Conservation (phyloP, 2,329 filamentous ascomycete genomes). For the Colletotrichum eremochloae region DNA sequence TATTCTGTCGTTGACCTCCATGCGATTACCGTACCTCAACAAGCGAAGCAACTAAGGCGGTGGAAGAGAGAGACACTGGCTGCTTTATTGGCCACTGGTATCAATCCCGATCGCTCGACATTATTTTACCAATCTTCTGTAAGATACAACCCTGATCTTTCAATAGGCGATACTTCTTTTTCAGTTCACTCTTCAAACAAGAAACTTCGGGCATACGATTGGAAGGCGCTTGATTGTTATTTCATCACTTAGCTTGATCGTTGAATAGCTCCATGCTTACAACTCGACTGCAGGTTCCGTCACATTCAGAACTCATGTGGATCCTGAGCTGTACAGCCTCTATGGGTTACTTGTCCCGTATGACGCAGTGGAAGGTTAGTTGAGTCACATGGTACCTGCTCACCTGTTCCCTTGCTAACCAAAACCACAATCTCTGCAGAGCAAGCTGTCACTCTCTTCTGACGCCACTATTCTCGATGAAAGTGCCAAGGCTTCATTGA, state of each 20-base stretch:
- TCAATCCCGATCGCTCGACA: slow-evolving; percentile 81
- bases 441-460: slow-evolving; percentile 77
- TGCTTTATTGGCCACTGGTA: slow-evolving; percentile 83
- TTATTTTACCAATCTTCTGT: slow-evolving; percentile 86
- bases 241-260: background rate
- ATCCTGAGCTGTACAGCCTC: slow-evolving; percentile 92
- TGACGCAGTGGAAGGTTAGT: slow-evolving; percentile 97
- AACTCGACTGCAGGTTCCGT: slow-evolving; percentile 67
- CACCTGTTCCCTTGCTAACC: background rate
- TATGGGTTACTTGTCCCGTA: slow-evolving; percentile 94
- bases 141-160: background rate
- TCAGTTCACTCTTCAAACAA: background rate
- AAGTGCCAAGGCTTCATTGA: slow-evolving; percentile 72
- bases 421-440: slow-evolving; percentile 60
- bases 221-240: background rate
- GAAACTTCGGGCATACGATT: background rate
- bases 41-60: slow-evolving; percentile 70
- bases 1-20: slow-evolving; percentile 96
- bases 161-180: background rate
- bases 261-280: background rate
- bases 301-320: slow-evolving; percentile 96
- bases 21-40: slow-evolving; percentile 85
- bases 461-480: slow-evolving; percentile 70
- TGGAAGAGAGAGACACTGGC: slow-evolving; percentile 83
- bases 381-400: background rate